Conservation (phyloP, 2,329 filamentous ascomycete species). For the Monosporascus sp. region DNA sequence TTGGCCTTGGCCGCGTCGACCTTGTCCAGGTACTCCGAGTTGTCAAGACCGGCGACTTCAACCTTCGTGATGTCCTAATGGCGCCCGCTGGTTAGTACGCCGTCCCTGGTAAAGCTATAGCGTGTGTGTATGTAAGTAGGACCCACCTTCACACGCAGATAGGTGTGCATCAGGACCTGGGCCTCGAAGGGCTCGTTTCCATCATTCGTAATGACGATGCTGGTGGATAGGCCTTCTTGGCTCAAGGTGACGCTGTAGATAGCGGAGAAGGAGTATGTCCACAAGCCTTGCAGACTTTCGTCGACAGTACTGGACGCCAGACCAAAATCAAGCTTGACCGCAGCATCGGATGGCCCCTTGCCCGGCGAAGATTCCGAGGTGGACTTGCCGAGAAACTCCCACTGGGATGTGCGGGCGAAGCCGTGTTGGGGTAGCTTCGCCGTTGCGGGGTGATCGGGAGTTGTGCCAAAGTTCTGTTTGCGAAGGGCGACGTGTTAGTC, state of each 20-base stretch:
- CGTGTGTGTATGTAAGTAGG: conserved; percentile 22
- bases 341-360: conserved; percentile 49
- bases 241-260: conserved; percentile 89
- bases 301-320: conserved; percentile 69
- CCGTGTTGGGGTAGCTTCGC: conserved; percentile 84
- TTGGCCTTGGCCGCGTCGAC: conserved; percentile 60
- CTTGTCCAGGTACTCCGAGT: conserved; percentile 79
- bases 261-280: conserved; percentile 83
- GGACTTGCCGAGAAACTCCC: conserved; percentile 92
- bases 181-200: conserved; percentile 80
- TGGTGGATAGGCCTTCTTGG: conserved; percentile 69
- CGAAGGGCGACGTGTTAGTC: not conserved
- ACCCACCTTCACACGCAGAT: conserved; percentile 69
- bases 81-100: not conserved
- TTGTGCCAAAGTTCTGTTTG: conserved; percentile 74
- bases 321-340: conserved; percentile 93
- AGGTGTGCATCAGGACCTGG: conserved; percentile 87
- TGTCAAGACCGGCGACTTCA: conserved; percentile 69
- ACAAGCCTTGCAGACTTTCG: conserved; percentile 61
- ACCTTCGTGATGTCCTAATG: conserved; percentile 71
- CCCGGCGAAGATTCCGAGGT: conserved; percentile 63
- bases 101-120: too few relatives aligned
- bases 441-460: conserved; percentile 71
- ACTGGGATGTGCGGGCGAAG: conserved; percentile 82
- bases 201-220: conserved; percentile 84